phyloP scores from a whole-genome alignment of 164 flowering plant species.

The Vitis rotundifolia region DNA sequence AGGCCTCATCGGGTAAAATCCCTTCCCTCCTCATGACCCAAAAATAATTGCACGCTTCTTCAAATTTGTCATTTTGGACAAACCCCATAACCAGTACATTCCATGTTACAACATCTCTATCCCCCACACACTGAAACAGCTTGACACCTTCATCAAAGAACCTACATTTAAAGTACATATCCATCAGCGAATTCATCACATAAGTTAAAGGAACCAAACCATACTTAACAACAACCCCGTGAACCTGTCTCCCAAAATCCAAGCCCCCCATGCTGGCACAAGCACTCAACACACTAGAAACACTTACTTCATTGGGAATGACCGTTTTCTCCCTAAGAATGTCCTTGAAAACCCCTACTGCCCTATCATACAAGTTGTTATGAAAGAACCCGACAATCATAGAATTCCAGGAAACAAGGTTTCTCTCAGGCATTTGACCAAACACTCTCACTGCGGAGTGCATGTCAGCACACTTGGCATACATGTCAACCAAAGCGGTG shows the following conservation, averaged over 20 bases:
- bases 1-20: constrained; percentile 47
- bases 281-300: constrained; percentile 51
- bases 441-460: constrained; percentile 42
- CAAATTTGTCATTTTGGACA: constrained; percentile 40
- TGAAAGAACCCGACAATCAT: constrained; percentile 55
- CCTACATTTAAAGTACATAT: constrained; percentile 63
- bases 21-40: constrained; percentile 56
- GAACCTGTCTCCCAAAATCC: constrained; percentile 54
- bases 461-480: constrained; percentile 44
- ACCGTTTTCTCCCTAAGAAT: constrained; percentile 30
- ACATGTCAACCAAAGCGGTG: constrained; percentile 58
- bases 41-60: constrained; percentile 53
- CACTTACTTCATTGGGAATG: constrained; percentile 50
- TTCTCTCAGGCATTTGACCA: constrained; percentile 61
- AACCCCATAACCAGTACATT: constrained; percentile 59
- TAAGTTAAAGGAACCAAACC: constrained; percentile 31
- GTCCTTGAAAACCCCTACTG: constrained; percentile 29
- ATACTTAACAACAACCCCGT: constrained; percentile 40
- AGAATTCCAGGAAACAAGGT: constrained; percentile 67
- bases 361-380: constrained; percentile 34
- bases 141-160: constrained; percentile 35
- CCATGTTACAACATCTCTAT: constrained; percentile 60
- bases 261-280: constrained; percentile 38
- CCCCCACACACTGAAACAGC: constrained; percentile 32
- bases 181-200: constrained; percentile 53